Evolutionary conservation across 2,329 filamentous ascomycete genomes (phyloP), one percentile per base, ranked within the genome.

Genomic region (Helotiales sp.): DNA sequence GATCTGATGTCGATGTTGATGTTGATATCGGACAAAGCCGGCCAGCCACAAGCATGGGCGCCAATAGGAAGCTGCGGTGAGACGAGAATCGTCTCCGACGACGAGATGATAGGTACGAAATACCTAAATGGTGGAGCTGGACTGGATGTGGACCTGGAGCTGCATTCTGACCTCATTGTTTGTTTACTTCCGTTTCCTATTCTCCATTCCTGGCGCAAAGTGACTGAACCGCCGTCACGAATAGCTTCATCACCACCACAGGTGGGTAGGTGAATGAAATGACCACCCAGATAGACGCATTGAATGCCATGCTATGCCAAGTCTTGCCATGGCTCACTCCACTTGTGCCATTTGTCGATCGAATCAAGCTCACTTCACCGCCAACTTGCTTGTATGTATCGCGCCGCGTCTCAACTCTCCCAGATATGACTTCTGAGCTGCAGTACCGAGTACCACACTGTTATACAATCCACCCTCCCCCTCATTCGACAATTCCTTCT

Each of bases 321-420:
- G 49, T 26, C 11, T 30, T 30, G 24, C 26, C 49, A 52, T 26
- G 49, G 8, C 26, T 28, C 11, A 15, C 40, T 45, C 40, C 40
- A 45, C 40, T 20, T 45, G n/a, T 6, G 28, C 50, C 50, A 32
- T 34, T 20, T 28, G 49, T 52, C 49, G 49, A 28, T 57, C 32
- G 11, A 22, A 24, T 22, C 54, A 57, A 24, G 17, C 54, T 57
- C 54, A 57, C 54, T 32, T 57, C 54, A 57, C 54, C 54, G 32
- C 54, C 11, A 37, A 11, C 52, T 55, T 55, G 30, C 8, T 52
- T 52, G 40, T 20, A 17, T n/a, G 15, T 40, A 10, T 40, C 34
- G 17, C 40, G 20, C 20, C 17, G 40, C 17, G 20, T 45, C 17
- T 17, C 24, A 26, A 15, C 11, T 28, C 47, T 24, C 47, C 47